These are phyloP conservation scores for Ceraceosorus bombacis DNA, from an alignment of 1,284 basidiomycete genomes.

Conservation along the genomic window DNA sequence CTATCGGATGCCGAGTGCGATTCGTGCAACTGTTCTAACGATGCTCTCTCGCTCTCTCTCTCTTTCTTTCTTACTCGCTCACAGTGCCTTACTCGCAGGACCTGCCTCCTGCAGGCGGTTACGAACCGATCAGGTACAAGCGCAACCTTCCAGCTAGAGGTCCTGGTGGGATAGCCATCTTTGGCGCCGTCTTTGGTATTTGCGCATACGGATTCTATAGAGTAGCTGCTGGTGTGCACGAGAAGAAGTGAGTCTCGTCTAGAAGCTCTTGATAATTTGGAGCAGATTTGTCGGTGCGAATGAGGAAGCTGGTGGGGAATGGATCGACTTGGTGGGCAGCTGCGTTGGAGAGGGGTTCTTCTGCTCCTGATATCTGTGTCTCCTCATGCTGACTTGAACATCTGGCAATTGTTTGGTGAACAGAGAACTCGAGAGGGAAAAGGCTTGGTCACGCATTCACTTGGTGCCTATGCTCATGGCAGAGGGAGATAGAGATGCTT, in stretches of 20 bases:
- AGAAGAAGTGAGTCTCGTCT: constrained; percentile 67
- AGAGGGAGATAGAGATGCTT: constrained; percentile 83
- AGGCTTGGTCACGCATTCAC: constrained; percentile 91
- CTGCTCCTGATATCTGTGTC: no score
- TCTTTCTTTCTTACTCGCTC: not conserved
- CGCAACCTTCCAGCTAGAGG: constrained; percentile 89
- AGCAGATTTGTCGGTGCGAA: no score
- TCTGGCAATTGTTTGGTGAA: no score
- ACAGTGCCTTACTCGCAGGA: constrained; percentile 52
- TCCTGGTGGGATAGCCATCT: constrained; percentile 76
- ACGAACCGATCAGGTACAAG: constrained; percentile 88
- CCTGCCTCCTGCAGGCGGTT: constrained; percentile 88
- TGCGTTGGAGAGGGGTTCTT: constrained; percentile 1
- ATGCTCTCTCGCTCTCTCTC: not conserved
- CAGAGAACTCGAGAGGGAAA: constrained; percentile 89
- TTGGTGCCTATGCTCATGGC: constrained; percentile 78
- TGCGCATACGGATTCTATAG: constrained; percentile 90
- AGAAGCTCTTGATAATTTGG: not conserved
- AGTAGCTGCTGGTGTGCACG: constrained; percentile 78
- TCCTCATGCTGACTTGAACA: no score
- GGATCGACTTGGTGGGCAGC: not conserved
- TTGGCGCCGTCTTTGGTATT: constrained; percentile 73
- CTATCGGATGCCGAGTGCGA: no score
- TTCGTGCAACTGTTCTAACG: no score
- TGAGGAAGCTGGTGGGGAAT: no score